Conservation (phyloP, 129 eudicot genomes). For the Gnaphalium uliginosum region DNA sequence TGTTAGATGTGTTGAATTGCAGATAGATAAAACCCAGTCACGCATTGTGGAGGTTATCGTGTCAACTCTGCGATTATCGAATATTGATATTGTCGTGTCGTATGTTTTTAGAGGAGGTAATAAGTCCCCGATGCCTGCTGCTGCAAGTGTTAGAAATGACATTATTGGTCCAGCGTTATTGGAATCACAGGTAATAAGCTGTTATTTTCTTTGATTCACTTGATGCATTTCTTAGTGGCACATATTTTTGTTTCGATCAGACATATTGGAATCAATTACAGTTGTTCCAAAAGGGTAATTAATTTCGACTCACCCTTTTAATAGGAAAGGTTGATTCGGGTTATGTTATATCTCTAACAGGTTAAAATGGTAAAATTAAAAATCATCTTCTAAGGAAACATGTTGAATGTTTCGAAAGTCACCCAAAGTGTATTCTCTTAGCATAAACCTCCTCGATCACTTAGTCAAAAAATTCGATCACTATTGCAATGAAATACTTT, state of each 20-base stretch:
- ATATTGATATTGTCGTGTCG: slow-evolving; percentile 68
- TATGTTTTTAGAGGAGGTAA: slow-evolving; percentile 63
- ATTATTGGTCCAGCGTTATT: slow-evolving; percentile 73
- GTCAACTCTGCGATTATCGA: slow-evolving; percentile 78
- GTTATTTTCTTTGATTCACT: not conserved
- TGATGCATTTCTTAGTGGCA: too few species aligned
- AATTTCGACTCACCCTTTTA: not conserved
- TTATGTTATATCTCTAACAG: not conserved
- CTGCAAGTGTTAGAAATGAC: slow-evolving; percentile 64
- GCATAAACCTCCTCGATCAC: not conserved
- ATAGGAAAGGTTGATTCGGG: not conserved
- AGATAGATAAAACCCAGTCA: slow-evolving; percentile 68
- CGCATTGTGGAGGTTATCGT: slow-evolving; percentile 64
- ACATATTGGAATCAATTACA: not conserved
- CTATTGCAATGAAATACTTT: too few species aligned
- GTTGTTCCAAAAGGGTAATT: not conserved
- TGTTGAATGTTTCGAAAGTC: not conserved
- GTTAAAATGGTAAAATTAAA: not conserved
- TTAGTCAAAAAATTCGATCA: too few species aligned
- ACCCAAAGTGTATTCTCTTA: not conserved
- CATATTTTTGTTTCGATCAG: too few species aligned
- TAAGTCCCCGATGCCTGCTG: slow-evolving; percentile 64
- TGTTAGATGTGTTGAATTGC: slow-evolving; percentile 34
- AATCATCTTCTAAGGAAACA: not conserved
- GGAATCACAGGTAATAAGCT: slow-evolving; percentile 65